Base-by-base conservation (phyloP, 163 green algal species). In the Scenedesmus sp. region DNA sequence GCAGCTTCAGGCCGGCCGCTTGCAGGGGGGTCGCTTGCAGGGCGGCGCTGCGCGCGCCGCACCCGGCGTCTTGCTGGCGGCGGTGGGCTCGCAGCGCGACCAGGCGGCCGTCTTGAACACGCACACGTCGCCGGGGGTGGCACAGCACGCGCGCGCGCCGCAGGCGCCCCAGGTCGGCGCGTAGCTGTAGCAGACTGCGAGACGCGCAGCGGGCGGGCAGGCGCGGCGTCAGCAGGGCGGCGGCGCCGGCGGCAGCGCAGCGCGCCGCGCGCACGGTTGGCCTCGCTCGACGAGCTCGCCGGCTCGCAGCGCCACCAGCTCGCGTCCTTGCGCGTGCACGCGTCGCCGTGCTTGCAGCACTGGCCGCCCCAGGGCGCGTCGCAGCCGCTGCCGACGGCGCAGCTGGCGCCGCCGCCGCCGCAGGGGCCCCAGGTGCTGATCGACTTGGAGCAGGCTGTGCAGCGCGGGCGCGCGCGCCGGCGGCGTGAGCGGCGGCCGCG, bases 281-380 rank as follows among this genome's bases (percentile, higher is more conserved):
- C 34, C 29, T 44, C 17, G 7, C 6, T 7, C 29, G 62, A 75
- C 0, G 18, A 63, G 54, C 45, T 39, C 26, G 45, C 48, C 3
- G 70, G 70, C 54, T 78, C 70, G 26, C 70, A 78, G 17, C 70
- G 44, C 70, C 70, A 78, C 70, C 70, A 78, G 39, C 20, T 44
- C 29, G 24, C 33, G 10, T 47, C 53, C 15, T 78, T n/a, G 5
- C 70, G 44, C 11, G 15, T 29, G 39, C 70, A 78, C 20, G 69
- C 56, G 51, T 78, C 56, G 15, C 70, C 54, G 14, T 31, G 13
- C 3, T 69, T 78, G 70, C 70, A 78, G 70, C 70, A 78, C 13
- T 70, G 31, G 6, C 69, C 69, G n/a, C n/a, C 34, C 70, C 70
- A 78, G 22, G 70, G 70, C 0, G 33, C 56, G 33, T 78, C 36